Base-by-base conservation (phyloP, 805 yeast species). In the Wickerhamomyces pijperi region DNA sequence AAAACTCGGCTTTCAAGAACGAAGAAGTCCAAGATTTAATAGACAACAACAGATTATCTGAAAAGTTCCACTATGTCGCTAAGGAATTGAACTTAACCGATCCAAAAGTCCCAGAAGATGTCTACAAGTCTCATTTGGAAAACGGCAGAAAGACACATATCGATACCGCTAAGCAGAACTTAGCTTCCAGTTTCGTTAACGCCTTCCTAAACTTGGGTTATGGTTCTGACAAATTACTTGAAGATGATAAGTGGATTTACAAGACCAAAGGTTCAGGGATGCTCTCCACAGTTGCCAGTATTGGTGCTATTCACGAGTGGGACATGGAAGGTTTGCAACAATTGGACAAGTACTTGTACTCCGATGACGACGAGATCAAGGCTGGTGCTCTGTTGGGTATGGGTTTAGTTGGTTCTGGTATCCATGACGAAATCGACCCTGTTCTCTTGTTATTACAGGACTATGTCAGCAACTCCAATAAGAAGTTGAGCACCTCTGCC, bases 331-430 rank as follows among this genome's bases (percentile, higher is more conserved):
- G 97, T 46, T 72, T 92, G 47, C 96, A 90, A 62, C 76, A 75
- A 41, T 70, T 92, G 51, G 97, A 92, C 62, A 84, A 82, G 59
- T 88, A 82, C 59, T 66, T 90, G 42, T 88, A 88, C 54, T 80
- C 94, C 4, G 72, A 78, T 15, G 95, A 87, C 51, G 80, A 77
- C 42, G 90, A 85, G 54, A 76, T 88, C 48, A 86, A 86, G 63
- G 96, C 97, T 6, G 99, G 99, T 62, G 95, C 98, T 5, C 68
- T 92, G 42, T 70, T 92, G 48, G 99, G 97, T 59, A 85, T 86
- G 60, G 98, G 97, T 59, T 72, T 92, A 36, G 79, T 86, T 5
- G 84, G 94, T 21, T 72, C 94, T 18, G 94, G 94, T 61, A 90
- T 92, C 40, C 95, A 85, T 61, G 96, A 90, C 56, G 98, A 90